Conservation (phyloP, 2,329 filamentous ascomycete genomes). For the Monosporascus sp. region DNA sequence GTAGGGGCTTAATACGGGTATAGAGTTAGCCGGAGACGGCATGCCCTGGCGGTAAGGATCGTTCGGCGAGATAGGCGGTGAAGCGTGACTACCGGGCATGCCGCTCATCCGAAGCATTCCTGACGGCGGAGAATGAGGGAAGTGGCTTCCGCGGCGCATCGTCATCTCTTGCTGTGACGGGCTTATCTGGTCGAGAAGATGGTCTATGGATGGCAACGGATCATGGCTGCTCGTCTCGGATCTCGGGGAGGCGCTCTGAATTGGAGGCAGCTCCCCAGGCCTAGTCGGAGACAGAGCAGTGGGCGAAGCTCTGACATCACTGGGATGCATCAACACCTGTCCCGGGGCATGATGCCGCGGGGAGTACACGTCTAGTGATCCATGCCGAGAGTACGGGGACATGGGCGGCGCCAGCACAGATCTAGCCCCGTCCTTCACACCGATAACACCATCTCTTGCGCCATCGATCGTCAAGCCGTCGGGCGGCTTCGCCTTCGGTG, state of each 20-base stretch:
- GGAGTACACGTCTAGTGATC: slow-evolving; percentile 20
- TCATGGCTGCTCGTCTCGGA: slow-evolving; percentile 32
- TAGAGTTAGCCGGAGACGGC: slow-evolving; percentile 40
- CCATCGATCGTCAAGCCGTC: slow-evolving; percentile 11
- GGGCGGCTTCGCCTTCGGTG: slow-evolving; percentile 12
- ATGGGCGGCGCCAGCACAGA: slow-evolving; percentile 25
- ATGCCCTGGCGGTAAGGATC: slow-evolving; percentile 41
- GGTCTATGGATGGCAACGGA: slow-evolving; percentile 33
- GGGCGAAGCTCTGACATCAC: slow-evolving; percentile 31
- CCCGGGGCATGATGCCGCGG: slow-evolving; percentile 16
- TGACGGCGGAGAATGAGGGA: slow-evolving; percentile 30
- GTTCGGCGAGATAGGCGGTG: slow-evolving; percentile 47
- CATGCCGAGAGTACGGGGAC: slow-evolving; percentile 21
- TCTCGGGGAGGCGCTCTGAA: slow-evolving; percentile 33
- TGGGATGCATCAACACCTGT: slow-evolving; percentile 26
- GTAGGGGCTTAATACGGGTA: slow-evolving; percentile 35
- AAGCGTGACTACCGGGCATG: slow-evolving; percentile 32
- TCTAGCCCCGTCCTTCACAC: slow-evolving; percentile 12
- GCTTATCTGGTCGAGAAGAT: slow-evolving; percentile 28
- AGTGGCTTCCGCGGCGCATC: slow-evolving; percentile 20
- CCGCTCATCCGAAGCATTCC: slow-evolving; percentile 23
- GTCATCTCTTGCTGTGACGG: slow-evolving; percentile 26
- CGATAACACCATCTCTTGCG: slow-evolving; percentile 11
- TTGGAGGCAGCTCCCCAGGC: slow-evolving; percentile 27
- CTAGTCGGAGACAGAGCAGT: slow-evolving; percentile 18